phyloP scores from a whole-genome alignment of 2,329 filamentous ascomycete genomes.

The Mycosphaerella sp. region DNA sequence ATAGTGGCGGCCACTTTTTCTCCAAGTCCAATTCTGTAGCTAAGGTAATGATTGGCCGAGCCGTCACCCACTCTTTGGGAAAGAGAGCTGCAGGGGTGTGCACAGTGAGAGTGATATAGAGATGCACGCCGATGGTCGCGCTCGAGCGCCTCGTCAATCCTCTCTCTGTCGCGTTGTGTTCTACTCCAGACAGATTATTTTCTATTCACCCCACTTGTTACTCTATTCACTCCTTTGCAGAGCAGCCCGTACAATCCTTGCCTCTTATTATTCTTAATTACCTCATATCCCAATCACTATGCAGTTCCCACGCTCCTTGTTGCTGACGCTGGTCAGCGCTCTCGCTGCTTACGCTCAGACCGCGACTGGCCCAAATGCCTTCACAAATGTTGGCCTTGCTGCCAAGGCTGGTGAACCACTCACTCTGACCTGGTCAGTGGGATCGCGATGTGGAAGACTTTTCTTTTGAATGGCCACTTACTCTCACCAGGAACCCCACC shows the following conservation, averaged over 20 bases:
- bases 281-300: slow-evolving; percentile 21
- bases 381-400: slow-evolving; percentile 39
- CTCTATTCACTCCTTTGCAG: slow-evolving; percentile 5
- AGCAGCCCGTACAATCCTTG: not conserved
- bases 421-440: slow-evolving; percentile 41
- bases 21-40: slow-evolving; percentile 1
- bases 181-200: slow-evolving; percentile 3
- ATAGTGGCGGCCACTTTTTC: not conserved
- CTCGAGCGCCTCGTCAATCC: slow-evolving; percentile 1
- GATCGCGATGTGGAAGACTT: not conserved
- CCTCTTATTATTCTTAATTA: slow-evolving; percentile 1
- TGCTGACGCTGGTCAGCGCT: slow-evolving; percentile 42
- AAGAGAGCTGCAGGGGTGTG: slow-evolving; percentile 13
- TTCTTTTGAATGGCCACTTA: not conserved
- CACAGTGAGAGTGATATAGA: not conserved
- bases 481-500: slow-evolving; percentile 32
- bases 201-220: not conserved
- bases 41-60: slow-evolving; percentile 3
- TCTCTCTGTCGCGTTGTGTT: slow-evolving; percentile 8
- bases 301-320: slow-evolving; percentile 40
- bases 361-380: slow-evolving; percentile 37
- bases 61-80: slow-evolving; percentile 6
- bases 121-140: not conserved
- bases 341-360: slow-evolving; percentile 36
- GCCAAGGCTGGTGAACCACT: slow-evolving; percentile 44